A percentile compares a stretch with the other conserved stretches of the same genome.
Evolutionary conservation across 179 eudicot species (phyloP).

Genomic region (Beta corolliflora): DNA sequence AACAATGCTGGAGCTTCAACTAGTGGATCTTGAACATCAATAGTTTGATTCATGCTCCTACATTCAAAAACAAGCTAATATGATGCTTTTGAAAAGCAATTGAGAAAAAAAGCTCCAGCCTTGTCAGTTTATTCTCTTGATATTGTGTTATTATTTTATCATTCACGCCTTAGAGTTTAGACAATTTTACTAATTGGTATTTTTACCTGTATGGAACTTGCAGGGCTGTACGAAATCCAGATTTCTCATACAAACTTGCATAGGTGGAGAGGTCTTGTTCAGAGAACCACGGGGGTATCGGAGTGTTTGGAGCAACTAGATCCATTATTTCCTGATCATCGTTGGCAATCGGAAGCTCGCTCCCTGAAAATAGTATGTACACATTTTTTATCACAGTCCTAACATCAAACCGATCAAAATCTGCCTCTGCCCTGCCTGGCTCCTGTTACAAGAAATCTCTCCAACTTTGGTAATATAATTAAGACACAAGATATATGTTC

Average conservation of each 20-base stretch:
- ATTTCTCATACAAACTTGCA: slow-evolving; percentile 33
- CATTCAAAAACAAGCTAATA: slow-evolving; percentile 10
- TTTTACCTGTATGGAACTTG: slow-evolving; percentile 51
- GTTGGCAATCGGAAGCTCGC: slow-evolving; percentile 42
- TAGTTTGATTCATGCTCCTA: slow-evolving; percentile 15
- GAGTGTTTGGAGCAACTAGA: slow-evolving; percentile 36
- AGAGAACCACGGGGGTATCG: slow-evolving; percentile 44
- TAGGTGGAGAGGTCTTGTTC: slow-evolving; percentile 39
- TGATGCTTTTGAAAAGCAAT: neutral
- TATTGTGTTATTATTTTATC: neutral
- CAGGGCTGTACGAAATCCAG: slow-evolving; percentile 43
- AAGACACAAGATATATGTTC: neutral
- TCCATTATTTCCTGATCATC: slow-evolving; percentile 49
- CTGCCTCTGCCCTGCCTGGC: slow-evolving; percentile 53
- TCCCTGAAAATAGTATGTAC: slow-evolving; percentile 41
- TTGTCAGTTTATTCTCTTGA: neutral
- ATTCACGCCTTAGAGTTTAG: too few relatives aligned
- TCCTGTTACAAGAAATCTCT: slow-evolving; percentile 26
- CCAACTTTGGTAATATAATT: neutral
- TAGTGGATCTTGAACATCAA: slow-evolving; percentile 18
- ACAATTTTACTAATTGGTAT: neutral
- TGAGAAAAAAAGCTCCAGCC: neutral
- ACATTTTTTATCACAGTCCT: slow-evolving; percentile 39
- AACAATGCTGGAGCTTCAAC: slow-evolving; percentile 33
- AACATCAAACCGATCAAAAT: slow-evolving; percentile 39